Conservation (phyloP, 495 filamentous ascomycete genomes). For the Xylaria telfairii region DNA sequence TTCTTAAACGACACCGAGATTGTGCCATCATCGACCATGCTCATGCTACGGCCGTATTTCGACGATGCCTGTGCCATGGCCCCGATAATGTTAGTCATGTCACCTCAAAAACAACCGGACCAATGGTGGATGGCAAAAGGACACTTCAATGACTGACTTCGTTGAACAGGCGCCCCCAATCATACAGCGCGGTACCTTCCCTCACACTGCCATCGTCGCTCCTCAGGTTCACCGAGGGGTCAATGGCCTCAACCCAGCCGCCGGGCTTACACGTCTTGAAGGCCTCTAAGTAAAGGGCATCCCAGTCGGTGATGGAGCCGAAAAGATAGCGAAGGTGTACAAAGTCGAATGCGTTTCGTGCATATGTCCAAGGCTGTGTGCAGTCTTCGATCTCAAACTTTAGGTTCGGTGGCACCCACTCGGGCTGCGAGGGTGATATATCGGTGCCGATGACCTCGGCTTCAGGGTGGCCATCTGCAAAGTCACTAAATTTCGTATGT, state of each 20-base stretch:
- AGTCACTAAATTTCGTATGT: slow-evolving; percentile 46
- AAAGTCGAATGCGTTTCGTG: slow-evolving; percentile 64
- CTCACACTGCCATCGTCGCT: slow-evolving; percentile 38
- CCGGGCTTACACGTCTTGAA: slow-evolving; percentile 33
- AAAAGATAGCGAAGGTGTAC: slow-evolving; percentile 66
- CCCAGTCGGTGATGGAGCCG: slow-evolving; percentile 65
- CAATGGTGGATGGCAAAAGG: background rate
- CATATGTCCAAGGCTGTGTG: slow-evolving; percentile 60
- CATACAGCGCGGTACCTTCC: slow-evolving; percentile 27
- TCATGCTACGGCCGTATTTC: slow-evolving; percentile 25
- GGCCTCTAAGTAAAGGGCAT: slow-evolving; percentile 38
- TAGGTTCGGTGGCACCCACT: slow-evolving; percentile 58
- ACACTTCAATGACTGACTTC: slow-evolving; percentile 18
- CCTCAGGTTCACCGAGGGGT: slow-evolving; percentile 30
- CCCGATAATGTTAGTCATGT: background rate
- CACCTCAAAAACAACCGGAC: background rate
- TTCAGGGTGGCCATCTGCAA: slow-evolving; percentile 58
- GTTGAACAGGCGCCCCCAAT: slow-evolving; percentile 31
- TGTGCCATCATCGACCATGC: slow-evolving; percentile 30
- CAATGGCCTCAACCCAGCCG: slow-evolving; percentile 37
- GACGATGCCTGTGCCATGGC: slow-evolving; percentile 17
- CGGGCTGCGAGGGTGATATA: slow-evolving; percentile 56
- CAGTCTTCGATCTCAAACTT: slow-evolving; percentile 65
- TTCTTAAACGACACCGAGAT: slow-evolving; percentile 38
- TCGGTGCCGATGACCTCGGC: slow-evolving; percentile 63